Conservation (phyloP, 1,139 yeast species). For the Saccharomycopsis phalli region DNA sequence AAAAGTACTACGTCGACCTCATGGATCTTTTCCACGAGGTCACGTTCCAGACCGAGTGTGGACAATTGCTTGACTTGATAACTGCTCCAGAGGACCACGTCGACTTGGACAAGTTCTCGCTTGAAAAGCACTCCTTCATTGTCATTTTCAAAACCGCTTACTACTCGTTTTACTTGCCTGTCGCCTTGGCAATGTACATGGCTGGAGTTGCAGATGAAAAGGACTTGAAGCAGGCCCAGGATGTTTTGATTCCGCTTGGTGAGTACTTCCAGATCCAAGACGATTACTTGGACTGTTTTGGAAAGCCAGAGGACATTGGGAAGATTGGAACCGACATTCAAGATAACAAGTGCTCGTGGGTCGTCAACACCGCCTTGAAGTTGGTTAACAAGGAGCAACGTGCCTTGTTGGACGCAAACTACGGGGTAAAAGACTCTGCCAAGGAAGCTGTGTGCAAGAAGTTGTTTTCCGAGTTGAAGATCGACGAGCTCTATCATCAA, state of each 20-base stretch:
- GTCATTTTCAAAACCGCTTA: slow-evolving; percentile 96
- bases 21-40: slow-evolving; percentile 90
- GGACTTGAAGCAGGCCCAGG: slow-evolving; percentile 83
- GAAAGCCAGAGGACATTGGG: slow-evolving; percentile 95
- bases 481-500: slow-evolving; percentile 61
- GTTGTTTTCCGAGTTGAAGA: slow-evolving; percentile 64
- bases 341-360: slow-evolving; percentile 99
- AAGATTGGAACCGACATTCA: slow-evolving; percentile 98
- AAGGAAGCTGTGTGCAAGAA: slow-evolving; percentile 67
- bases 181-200: slow-evolving; percentile 92
- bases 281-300: slow-evolving; percentile 94
- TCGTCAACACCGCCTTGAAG: slow-evolving; percentile 84
- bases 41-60: slow-evolving; percentile 95
- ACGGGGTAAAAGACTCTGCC: slow-evolving; percentile 71
- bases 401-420: slow-evolving; percentile 69
- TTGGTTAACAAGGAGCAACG: slow-evolving; percentile 78
- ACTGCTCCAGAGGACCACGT: slow-evolving; percentile 96
- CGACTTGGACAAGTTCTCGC: slow-evolving; percentile 77
- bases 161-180: slow-evolving; percentile 96
- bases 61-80: slow-evolving; percentile 88
- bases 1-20: slow-evolving; percentile 78
- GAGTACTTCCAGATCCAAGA: slow-evolving; percentile 99
- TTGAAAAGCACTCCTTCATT: slow-evolving; percentile 87
- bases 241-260: slow-evolving; percentile 87
- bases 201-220: slow-evolving; percentile 63